These are phyloP conservation scores for Chalciporus piperatus DNA, from an alignment of 768 basidiomycete genomes.

Conservation along the genomic window DNA sequence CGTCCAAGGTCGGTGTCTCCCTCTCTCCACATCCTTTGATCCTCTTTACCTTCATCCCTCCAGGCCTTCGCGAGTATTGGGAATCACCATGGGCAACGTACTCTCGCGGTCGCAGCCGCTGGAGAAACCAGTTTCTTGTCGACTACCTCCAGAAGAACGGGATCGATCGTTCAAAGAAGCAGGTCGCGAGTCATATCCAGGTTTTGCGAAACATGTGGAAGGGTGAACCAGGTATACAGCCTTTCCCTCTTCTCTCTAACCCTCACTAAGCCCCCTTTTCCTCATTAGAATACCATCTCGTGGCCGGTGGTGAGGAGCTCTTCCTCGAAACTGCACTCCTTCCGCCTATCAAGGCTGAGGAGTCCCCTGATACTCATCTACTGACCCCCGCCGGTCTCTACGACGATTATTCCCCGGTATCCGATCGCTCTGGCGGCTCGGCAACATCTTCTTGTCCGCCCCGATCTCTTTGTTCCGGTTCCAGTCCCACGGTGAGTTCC, in stretches of 20 bases:
- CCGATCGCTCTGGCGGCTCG: conserved; percentile 32
- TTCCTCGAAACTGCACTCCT: conserved; percentile 48
- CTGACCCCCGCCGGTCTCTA: conserved; percentile 39
- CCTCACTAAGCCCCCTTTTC: conserved; percentile 6
- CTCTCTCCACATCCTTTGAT: background rate
- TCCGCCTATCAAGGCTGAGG: conserved; percentile 56
- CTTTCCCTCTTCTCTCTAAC: background rate
- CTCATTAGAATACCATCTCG: conserved; percentile 65
- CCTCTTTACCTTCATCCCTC: conserved; percentile 3
- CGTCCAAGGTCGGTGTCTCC: conserved; percentile 54
- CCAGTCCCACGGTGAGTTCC: conserved; percentile 22
- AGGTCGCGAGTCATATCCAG: conserved; percentile 88
- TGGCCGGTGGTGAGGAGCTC: conserved; percentile 77
- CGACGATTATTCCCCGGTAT: conserved; percentile 32
- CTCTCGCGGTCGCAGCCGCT: conserved; percentile 73
- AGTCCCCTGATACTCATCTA: conserved; percentile 40
- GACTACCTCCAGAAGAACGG: conserved; percentile 71
- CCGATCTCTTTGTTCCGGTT: conserved; percentile 24
- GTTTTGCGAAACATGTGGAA: conserved; percentile 88
- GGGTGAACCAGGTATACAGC: conserved; percentile 61
- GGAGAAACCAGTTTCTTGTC: conserved; percentile 85
- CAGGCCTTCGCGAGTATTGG: conserved; percentile 77
- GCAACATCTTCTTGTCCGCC: conserved; percentile 24
- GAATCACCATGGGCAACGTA: conserved; percentile 78
- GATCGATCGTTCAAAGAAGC: conserved; percentile 77